Conservation (phyloP, 306 rosid species). For the Quercus aquifolioides region DNA sequence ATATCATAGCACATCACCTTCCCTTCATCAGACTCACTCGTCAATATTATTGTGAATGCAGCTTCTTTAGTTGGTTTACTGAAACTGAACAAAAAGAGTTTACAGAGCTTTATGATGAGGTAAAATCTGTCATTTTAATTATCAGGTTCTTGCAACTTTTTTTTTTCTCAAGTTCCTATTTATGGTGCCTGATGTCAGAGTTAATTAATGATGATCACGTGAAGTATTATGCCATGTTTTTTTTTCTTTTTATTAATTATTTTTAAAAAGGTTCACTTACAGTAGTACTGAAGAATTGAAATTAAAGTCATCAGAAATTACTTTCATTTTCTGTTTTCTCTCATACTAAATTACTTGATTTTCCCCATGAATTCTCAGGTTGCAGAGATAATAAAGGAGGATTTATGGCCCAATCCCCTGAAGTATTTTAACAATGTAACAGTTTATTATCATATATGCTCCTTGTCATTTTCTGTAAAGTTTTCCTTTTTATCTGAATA, state of each 20-base stretch:
- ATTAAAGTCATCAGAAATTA: neutral
- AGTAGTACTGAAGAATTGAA: too few species aligned
- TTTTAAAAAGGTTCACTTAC: too few species aligned
- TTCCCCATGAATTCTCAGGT: constrained; percentile 42
- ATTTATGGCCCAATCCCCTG: constrained; percentile 77
- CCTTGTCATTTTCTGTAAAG: neutral
- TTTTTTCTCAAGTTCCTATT: neutral
- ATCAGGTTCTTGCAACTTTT: neutral
- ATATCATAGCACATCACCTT: too few species aligned
- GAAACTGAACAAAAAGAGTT: constrained; percentile 51
- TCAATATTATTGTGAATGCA: constrained; percentile 22
- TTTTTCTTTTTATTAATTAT: too few species aligned
- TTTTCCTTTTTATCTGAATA: neutral
- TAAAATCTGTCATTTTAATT: constrained; percentile 1
- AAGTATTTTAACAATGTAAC: constrained; percentile 66
- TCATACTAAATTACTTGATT: neutral
- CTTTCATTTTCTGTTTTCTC: neutral
- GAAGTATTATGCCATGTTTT: neutral
- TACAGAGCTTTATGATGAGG: constrained; percentile 54
- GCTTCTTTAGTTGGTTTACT: constrained; percentile 72
- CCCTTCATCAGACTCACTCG: neutral
- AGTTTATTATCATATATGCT: neutral
- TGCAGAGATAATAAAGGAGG: constrained; percentile 66
- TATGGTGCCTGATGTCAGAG: neutral
- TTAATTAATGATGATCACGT: neutral